Evolutionary conservation across 2,329 filamentous ascomycete genomes (phyloP), one percentile per base, ranked within the genome.

Genomic region (Pseudogymnoascus sp.): DNA sequence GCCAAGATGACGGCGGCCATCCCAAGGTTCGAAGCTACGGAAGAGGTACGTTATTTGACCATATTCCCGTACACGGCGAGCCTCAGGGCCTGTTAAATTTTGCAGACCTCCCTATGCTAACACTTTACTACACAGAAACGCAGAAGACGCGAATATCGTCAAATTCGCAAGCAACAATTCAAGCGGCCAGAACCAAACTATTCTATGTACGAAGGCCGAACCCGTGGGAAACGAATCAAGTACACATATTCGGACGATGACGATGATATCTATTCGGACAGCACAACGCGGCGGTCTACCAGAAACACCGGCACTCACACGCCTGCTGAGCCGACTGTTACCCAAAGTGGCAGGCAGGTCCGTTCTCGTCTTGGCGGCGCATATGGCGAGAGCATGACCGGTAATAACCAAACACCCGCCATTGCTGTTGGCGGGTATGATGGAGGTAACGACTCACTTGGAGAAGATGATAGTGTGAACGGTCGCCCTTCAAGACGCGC

Each of bases 191-290:
- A 58, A 20, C 57, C 32, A 28, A 39, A 37, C 4, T 95, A 93
- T 71, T 97, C 92, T 1, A 79, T 96, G 62, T 99, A 99, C 73
- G 94, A 99, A 76, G 94, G 94, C 58, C 90, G 94, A 60, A 99
- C 95, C 4, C 86, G 94, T 62, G 94, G 94, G 61, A 97, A 99
- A 78, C 89, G 93, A 64, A 89, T 96, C 76, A 95, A 92, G 74
- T 99, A 99, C 71, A 99, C 91, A 0, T 99, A 90, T 71, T 95
- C 91, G 0, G 92, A 97, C 59, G 90, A 95, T 66, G 87, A 72
- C n/a, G 69, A 87, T 35, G 84, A 87, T 14, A 84, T 85, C 54
- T 82, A 79, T 61, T 83, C 83, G n/a, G 83, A 87, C 70, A 81
- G 82, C 8, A 72, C 70, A 5, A 74, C 76, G 72, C 72, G 92